Evolutionary conservation across 2,329 filamentous ascomycete species (phyloP).

Genomic region (Trichoderma pleuroti): DNA sequence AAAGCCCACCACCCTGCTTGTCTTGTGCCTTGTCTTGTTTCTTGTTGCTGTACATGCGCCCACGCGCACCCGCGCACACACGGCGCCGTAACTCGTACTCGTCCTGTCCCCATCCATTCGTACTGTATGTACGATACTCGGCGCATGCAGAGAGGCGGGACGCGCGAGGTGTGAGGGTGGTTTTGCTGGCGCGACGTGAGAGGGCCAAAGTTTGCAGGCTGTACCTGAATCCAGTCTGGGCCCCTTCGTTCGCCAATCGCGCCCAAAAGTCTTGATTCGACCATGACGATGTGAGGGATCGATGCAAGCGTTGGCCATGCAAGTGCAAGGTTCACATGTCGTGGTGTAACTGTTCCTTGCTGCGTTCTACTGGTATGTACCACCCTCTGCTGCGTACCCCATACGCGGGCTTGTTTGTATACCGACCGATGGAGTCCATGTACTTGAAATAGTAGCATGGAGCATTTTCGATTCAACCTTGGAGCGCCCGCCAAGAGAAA

Average conservation of each 20-base stretch:
- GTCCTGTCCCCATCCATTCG: too few relatives aligned
- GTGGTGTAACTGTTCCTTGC: background rate
- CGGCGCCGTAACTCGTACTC: background rate
- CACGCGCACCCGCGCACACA: background rate
- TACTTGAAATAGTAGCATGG: background rate
- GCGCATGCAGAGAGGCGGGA: background rate
- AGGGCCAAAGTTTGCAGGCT: background rate
- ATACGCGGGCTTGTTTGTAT: background rate
- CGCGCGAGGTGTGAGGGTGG: background rate
- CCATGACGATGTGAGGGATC: background rate
- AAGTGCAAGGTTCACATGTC: background rate
- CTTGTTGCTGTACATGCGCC: background rate
- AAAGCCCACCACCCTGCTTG: background rate
- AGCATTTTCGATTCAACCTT: background rate
- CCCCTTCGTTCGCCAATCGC: background rate
- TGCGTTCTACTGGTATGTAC: background rate
- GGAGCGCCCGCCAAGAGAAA: background rate
- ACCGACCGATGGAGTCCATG: background rate
- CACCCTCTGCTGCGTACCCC: background rate
- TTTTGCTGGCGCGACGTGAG: slow-evolving; percentile 5
- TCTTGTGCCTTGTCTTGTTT: background rate
- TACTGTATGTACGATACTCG: background rate
- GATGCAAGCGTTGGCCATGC: background rate
- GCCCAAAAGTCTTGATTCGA: background rate
- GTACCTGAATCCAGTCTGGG: background rate